A percentile compares a stretch with the other conserved stretches of the same genome.
These are phyloP conservation scores for Fusarium pseudoanthophilum DNA, from an alignment of 2,329 filamentous ascomycete genomes.

Conservation along the genomic window DNA sequence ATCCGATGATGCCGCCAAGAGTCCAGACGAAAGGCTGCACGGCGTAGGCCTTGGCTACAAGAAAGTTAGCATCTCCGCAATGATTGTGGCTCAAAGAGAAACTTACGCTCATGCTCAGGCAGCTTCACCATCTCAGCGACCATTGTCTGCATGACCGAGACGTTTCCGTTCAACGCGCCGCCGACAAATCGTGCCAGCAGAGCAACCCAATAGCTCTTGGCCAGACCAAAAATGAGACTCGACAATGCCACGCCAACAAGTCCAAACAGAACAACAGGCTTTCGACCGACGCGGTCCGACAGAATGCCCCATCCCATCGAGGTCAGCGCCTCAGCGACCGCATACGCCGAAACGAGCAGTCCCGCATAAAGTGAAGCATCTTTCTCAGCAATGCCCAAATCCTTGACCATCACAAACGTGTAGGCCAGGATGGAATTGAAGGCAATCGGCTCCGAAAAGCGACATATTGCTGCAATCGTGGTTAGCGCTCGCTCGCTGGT, in stretches of 20 bases:
- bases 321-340: constrained; percentile 85
- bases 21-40: constrained; percentile 92
- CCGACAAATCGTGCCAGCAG: constrained; percentile 83
- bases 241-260: constrained; percentile 80
- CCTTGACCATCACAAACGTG: constrained; percentile 85
- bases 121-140: constrained; percentile 90
- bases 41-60: constrained; percentile 72
- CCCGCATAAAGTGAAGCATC: constrained; percentile 88
- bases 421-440: constrained; percentile 94
- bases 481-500: neutral
- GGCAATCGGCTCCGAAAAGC: constrained; percentile 85
- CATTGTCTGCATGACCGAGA: constrained; percentile 88
- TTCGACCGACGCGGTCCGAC: constrained; percentile 72
- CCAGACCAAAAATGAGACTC: constrained; percentile 87
- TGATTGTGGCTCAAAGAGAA: neutral
- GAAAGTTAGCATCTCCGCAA: neutral
- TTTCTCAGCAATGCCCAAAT: constrained; percentile 76
- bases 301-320: constrained; percentile 71
- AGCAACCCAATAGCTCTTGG: constrained; percentile 80
- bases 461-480: constrained; percentile 38
- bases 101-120: constrained; percentile 78
- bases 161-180: constrained; percentile 90
- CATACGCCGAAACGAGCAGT: constrained; percentile 85
- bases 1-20: constrained; percentile 87
- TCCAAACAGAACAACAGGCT: constrained; percentile 76